A percentile compares a stretch with the other conserved stretches of the same genome.
These are phyloP conservation scores for Boletus subcaerulescens DNA, from an alignment of 768 basidiomycete genomes.

Conservation along the genomic window DNA sequence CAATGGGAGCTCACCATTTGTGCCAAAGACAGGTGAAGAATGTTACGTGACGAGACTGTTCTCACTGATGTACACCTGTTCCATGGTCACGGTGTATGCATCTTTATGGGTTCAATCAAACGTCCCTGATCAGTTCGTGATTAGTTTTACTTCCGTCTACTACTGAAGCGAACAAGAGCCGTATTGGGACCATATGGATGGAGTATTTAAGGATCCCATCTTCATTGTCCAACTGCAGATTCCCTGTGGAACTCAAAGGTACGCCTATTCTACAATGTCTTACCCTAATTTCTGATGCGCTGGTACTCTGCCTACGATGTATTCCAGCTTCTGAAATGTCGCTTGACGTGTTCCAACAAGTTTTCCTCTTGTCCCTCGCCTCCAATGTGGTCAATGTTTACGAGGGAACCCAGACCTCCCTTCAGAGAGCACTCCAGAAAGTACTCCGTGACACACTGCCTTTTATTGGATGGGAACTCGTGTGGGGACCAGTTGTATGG, in stretches of 20 bases:
- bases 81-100: too few relatives aligned
- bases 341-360: constrained; percentile 16
- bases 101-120: too few relatives aligned
- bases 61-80: too few relatives aligned
- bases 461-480: constrained; percentile 2
- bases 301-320: background rate
- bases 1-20: too few relatives aligned
- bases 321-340: constrained; percentile 5
- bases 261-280: background rate
- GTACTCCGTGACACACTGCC: background rate
- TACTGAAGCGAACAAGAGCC: background rate
- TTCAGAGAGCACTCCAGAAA: constrained; percentile 2
- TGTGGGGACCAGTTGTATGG: constrained; percentile 16
- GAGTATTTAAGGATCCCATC: background rate
- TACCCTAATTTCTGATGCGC: background rate
- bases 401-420: background rate
- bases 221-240: background rate
- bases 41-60: too few relatives aligned
- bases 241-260: background rate
- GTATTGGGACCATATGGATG: too few relatives aligned
- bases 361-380: constrained; percentile 6
- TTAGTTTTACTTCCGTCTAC: background rate
- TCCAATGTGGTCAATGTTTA: background rate
- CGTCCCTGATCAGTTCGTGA: too few relatives aligned
- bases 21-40: too few relatives aligned